Evolutionary conservation across 2,329 filamentous ascomycete genomes (phyloP), one percentile per base, ranked within the genome.

Genomic region (Drechslerella dactyloides): DNA sequence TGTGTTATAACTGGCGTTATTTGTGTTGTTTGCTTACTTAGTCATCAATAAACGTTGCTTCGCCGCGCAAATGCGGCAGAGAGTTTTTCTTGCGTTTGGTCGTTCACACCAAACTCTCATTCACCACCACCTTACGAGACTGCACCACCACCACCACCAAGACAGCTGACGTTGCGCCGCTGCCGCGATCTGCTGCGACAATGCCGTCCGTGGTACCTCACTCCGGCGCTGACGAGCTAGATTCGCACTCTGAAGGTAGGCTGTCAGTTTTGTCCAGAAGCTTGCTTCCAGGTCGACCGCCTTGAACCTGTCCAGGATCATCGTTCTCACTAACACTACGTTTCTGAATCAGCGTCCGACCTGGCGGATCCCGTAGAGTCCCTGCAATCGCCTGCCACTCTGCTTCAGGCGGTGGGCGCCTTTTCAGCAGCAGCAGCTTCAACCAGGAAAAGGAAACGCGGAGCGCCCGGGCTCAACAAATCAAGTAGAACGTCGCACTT

Each of bases 371-470:
- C 27, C 15, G n/a, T 1, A 42, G 40, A 44, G 8, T 30, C 11
- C 19, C 11, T 8, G 11, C 17, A 44, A 15, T 46, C 24, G 21
- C n/a, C 19, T 30, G 15, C 44, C 23, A 17, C 46, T 10, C 40
- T 63, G 8, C 40, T 48, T 2, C 23, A 60, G 13, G 66, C 17
- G 10, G 35, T 70, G n/a, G 48, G 17, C 42, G 24, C 59, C 0
- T 63, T 70, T 40, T 70, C 66, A 7, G 33, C 44, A 15, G 37
- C 48, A 23, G 24, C 44, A 48, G 58, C 59, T 2, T 53, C 48
- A 19, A 46, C 44, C 23, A 48, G 40, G 23, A 70, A 70, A 51
- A 56, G 66, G 37, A 70, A 70, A 40, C 66, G 59, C n/a, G 66
- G 59, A 46, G 48, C 56, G 21, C 52, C 51, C 3, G 17, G 2